These are phyloP conservation scores for Epichloe festucae DNA, from an alignment of 2,329 filamentous ascomycete species.

Conservation along the genomic window DNA sequence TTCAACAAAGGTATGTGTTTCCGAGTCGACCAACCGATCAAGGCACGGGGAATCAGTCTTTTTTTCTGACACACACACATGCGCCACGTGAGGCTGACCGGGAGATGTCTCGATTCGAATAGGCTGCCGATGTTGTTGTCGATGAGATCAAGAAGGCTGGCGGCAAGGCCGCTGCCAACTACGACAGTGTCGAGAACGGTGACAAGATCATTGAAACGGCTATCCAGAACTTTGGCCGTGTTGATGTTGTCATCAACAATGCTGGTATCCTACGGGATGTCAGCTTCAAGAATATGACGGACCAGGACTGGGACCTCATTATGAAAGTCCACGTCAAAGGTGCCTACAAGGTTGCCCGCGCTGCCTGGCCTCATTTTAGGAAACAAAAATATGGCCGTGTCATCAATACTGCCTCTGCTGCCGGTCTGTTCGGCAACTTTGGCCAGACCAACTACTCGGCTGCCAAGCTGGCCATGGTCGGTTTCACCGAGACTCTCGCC, in stretches of 20 bases:
- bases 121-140: slow-evolving; percentile 76
- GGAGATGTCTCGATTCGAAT: background rate
- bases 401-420: slow-evolving; percentile 94
- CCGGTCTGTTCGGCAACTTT: slow-evolving; percentile 89
- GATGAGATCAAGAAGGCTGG: slow-evolving; percentile 74
- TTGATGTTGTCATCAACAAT: slow-evolving; percentile 96
- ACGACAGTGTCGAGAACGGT: slow-evolving; percentile 86
- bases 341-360: slow-evolving; percentile 87
- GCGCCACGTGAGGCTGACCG: background rate
- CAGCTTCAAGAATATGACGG: slow-evolving; percentile 98
- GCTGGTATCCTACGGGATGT: slow-evolving; percentile 90
- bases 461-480: slow-evolving; percentile 88
- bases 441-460: slow-evolving; percentile 96
- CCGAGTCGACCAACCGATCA: background rate
- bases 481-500: slow-evolving; percentile 93
- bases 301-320: slow-evolving; percentile 92
- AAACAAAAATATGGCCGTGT: slow-evolving; percentile 97
- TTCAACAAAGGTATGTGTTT: slow-evolving; percentile 57
- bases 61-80: background rate
- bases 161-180: slow-evolving; percentile 95
- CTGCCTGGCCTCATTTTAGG: slow-evolving; percentile 93
- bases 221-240: slow-evolving; percentile 66
- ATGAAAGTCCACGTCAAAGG: slow-evolving; percentile 87
- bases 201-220: slow-evolving; percentile 89
- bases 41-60: background rate